These are phyloP conservation scores for Fusarium miscanthi DNA, from an alignment of 2,329 filamentous ascomycete species.

Conservation along the genomic window DNA sequence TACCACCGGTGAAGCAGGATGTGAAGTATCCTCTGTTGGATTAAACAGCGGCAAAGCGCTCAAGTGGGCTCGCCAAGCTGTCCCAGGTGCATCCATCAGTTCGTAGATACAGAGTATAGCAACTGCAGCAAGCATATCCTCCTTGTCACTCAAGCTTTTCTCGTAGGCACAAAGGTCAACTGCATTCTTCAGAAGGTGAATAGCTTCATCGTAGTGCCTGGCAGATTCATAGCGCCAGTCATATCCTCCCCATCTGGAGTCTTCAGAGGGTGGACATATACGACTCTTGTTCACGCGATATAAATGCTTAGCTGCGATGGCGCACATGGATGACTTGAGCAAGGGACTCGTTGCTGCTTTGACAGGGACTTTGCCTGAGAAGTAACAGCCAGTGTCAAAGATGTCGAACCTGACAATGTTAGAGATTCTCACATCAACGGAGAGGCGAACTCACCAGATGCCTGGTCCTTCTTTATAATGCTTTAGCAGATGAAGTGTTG, in stretches of 20 bases:
- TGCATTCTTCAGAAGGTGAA: constrained; percentile 25
- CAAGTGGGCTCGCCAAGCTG: constrained; percentile 72
- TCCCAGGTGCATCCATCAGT: constrained; percentile 71
- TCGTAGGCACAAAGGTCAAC: constrained; percentile 52
- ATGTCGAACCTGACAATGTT: constrained; percentile 32
- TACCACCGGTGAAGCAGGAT: constrained; percentile 10
- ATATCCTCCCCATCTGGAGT: neutral
- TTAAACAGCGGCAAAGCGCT: constrained; percentile 73
- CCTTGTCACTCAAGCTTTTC: constrained; percentile 44
- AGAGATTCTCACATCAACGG: fast-evolving
- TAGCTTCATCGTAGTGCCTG: constrained; percentile 39
- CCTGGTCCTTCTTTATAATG: constrained; percentile 41
- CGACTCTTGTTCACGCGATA: neutral
- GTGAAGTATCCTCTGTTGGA: constrained; percentile 48
- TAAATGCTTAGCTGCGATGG: constrained; percentile 37
- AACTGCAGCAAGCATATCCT: constrained; percentile 69
- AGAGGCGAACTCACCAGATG: constrained; percentile 7
- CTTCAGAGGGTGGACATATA: fast-evolving
- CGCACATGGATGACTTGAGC: constrained; percentile 35
- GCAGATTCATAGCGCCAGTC: constrained; percentile 41
- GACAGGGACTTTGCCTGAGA: constrained; percentile 40
- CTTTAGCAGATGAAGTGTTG: constrained; percentile 18
- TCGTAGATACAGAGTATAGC: constrained; percentile 76
- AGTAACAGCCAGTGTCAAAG: constrained; percentile 40
- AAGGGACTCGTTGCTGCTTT: constrained; percentile 33